Conservation (phyloP, 805 yeast species). For the Wickerhamomyces hampshirensis region DNA sequence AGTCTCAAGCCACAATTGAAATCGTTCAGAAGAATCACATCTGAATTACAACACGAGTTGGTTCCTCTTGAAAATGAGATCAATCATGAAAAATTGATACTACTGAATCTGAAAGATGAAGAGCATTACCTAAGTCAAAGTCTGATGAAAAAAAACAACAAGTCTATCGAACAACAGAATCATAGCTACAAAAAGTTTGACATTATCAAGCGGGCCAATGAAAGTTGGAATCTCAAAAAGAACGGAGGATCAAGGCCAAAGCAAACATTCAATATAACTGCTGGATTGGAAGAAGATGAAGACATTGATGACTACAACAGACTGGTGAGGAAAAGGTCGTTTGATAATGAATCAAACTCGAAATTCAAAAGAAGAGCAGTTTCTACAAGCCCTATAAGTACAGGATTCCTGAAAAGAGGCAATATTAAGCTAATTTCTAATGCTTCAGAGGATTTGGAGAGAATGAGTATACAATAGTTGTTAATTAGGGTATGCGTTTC, state of each 20-base stretch:
- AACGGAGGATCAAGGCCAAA: conserved; percentile 1
- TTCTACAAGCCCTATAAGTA: conserved; percentile 22
- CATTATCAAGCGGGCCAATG: conserved; percentile 25
- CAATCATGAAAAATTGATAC: conserved; percentile 24
- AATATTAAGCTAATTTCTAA: conserved; percentile 19
- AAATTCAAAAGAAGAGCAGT: conserved; percentile 25
- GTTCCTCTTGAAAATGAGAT: conserved; percentile 24
- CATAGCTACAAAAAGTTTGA: conserved; percentile 19
- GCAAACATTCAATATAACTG: background rate
- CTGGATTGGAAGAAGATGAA: conserved; percentile 4
- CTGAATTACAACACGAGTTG: conserved; percentile 22
- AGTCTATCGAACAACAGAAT: conserved; percentile 3
- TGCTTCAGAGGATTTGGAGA: conserved; percentile 22
- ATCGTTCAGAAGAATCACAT: conserved; percentile 22
- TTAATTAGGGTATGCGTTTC: background rate
- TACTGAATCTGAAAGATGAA: conserved; percentile 21
- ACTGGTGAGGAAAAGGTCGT: conserved; percentile 19
- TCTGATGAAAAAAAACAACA: conserved; percentile 2
- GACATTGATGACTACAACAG: background rate
- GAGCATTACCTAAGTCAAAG: conserved; percentile 9
- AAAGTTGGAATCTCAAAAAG: conserved; percentile 25
- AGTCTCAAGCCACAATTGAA: conserved; percentile 24
- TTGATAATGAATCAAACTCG: conserved; percentile 11
- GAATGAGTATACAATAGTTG: conserved; percentile 16
- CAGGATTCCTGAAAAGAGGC: conserved; percentile 16